Base-by-base conservation (phyloP, 495 filamentous ascomycete species). In the Xylaria curta region DNA sequence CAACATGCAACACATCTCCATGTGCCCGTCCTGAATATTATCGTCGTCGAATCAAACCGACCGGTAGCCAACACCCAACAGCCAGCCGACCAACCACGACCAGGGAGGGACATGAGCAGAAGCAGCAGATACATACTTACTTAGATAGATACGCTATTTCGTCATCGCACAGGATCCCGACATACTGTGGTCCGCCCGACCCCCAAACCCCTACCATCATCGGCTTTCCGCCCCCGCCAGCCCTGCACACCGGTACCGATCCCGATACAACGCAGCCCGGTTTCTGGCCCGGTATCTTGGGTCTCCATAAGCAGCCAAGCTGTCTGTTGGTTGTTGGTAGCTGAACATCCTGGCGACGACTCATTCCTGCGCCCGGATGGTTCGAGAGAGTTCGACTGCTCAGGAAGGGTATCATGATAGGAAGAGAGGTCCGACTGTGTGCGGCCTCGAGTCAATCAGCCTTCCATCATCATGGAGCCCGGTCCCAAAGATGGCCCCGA, bases 401-500 rank as follows among this genome's bases (percentile, higher is more conserved):
- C 33, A 69, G 67, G 44, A 76, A 76, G 75, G 68, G 75, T 76
- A 70, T 71, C 61, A 73, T 75, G 75, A 66, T 68, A 76, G 73
- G 49, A 78, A 56, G 70, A 56, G 70, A 73, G 76, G 63, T 54
- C 40, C 40, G 59, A 69, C 53, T 72, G 58, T 53, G 72, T 75
- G 75, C 75, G 69, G 77, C 70, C 78, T 75, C 72, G 76, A 71
- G 69, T 71, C 61, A 31, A 58, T 47, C 69, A 58, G 28, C 33
- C 51, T 47, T 54, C 75, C 78, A 78, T 70, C 76, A 83, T 85
- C 76, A 83, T 86, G 81, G 81, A 83, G 49, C 78, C 81, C 69
- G 78, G 79, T 62, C 74, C 76, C 51, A 73, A 73, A 62, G 75
- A 85, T 61, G 83, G 85, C 75, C 86, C 83, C 53, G 89, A 91